Base-by-base conservation (phyloP, 2,329 filamentous ascomycete species). In the Penicillium sp. region DNA sequence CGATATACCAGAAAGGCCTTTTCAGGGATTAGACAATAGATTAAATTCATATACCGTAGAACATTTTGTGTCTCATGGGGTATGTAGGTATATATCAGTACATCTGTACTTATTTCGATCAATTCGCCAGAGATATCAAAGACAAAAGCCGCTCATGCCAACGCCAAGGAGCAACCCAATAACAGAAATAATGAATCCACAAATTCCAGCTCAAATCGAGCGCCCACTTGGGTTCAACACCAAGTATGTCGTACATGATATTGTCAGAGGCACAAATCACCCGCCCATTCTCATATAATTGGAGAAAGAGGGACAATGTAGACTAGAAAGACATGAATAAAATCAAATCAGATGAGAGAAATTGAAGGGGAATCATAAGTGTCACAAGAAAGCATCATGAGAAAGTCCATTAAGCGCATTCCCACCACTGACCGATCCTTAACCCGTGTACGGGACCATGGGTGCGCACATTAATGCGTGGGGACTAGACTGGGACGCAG, bases 401-500 rank as follows among this genome's bases (percentile, higher is more conserved):
- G 18, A 19, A 9, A 55, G 22, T 46, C 11, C 35, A 18, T 46
- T 46, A 41, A 50, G 60, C n/a, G 63, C 55, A 65, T 66, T 55
- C 68, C 64, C 13, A 52, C 47, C 53, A 70, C 54, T 35, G 60
- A 59, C 14, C 67, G 31, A 6, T 35, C 37, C 62, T 47, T 69
- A 55, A 18, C 64, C 66, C 47, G 67, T 62, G 51, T 74, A 73
- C 19, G 65, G 60, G 54, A 66, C 69, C 37, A 68, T 64, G 5
- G 70, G 69, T 9, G 68, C 67, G 60, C 72, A 73, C 64, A 72
- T 68, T 13, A 67, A 59, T 16, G 67, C 54, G 52, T 69, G 68
- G 36, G 69, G 67, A 9, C 66, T 67, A 24, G 63, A 50, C 37
- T 68, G 63, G 47, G 66, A 66, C 7, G 67, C 60, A 37, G 65